Conservation (phyloP, 176 grass and related monocot species). For the Carex myosuroides region DNA sequence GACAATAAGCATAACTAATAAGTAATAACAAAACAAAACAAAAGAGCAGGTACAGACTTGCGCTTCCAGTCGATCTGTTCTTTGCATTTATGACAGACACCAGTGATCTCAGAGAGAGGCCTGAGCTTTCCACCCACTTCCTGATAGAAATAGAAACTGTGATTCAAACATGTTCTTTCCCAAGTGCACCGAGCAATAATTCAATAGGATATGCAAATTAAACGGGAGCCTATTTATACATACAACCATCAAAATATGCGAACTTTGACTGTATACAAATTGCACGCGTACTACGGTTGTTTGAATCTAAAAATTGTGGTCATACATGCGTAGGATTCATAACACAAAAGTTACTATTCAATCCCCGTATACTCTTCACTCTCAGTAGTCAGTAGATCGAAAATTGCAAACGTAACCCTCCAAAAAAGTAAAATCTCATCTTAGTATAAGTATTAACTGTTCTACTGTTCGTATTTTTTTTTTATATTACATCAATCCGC, state of each 20-base stretch:
- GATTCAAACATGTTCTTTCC: not conserved
- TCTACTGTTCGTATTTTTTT: not conserved
- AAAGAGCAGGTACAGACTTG: constrained; percentile 29
- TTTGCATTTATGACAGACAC: constrained; percentile 85
- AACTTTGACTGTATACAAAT: not conserved
- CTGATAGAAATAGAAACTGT: constrained; percentile 25
- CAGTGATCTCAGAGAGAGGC: constrained; percentile 67
- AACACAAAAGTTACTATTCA: not conserved
- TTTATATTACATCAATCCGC: not conserved
- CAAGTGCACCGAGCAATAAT: not conserved
- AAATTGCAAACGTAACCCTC: not conserved
- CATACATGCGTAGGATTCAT: not conserved
- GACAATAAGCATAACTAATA: not conserved
- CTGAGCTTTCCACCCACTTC: constrained; percentile 77
- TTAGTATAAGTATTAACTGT: not conserved
- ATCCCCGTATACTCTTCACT: not conserved
- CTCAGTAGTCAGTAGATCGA: not conserved
- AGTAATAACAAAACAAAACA: not conserved
- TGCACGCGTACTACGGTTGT: not conserved
- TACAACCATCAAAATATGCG: not conserved
- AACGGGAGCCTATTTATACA: not conserved
- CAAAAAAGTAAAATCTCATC: not conserved
- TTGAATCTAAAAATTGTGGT: not conserved
- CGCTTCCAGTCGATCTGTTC: constrained; percentile 99
- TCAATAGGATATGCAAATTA: not conserved